phyloP scores from a whole-genome alignment of 768 basidiomycete species.

The Paxillus ammoniavirescens region DNA sequence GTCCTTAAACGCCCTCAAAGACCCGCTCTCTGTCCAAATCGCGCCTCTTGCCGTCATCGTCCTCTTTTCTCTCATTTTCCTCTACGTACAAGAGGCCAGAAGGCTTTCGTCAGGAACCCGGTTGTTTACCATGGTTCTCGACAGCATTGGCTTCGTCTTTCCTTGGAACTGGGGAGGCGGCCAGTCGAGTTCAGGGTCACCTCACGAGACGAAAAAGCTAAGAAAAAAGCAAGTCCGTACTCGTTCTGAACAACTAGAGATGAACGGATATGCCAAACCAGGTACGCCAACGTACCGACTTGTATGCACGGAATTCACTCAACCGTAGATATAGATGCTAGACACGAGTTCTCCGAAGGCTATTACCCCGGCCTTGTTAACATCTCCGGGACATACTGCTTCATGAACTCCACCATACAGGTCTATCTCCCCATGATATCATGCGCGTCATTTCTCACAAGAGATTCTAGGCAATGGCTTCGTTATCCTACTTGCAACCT shows the following conservation, averaged over 20 bases:
- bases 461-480: constrained; percentile 73
- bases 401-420: constrained; percentile 96
- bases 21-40: constrained; percentile 51
- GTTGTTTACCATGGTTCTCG: constrained; percentile 51
- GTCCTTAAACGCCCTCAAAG: constrained; percentile 37
- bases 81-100: constrained; percentile 30
- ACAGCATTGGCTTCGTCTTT: constrained; percentile 50
- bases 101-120: constrained; percentile 28
- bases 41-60: constrained; percentile 57
- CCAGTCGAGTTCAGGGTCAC: constrained; percentile 19
- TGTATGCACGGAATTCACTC: background rate
- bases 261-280: constrained; percentile 34
- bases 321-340: constrained; percentile 17
- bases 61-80: constrained; percentile 36
- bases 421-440: constrained; percentile 33
- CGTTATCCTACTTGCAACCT: constrained; percentile 76
- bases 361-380: constrained; percentile 93
- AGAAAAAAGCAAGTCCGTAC: constrained; percentile 51
- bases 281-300: constrained; percentile 21
- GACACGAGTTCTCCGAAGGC: constrained; percentile 31
- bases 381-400: constrained; percentile 94
- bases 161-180: constrained; percentile 63
- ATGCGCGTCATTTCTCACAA: constrained; percentile 14
- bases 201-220: constrained; percentile 41
- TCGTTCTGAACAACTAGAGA: constrained; percentile 54